Conservation (phyloP, 1,284 basidiomycete genomes). For the Cutaneotrichosporon cavernicola region DNA sequence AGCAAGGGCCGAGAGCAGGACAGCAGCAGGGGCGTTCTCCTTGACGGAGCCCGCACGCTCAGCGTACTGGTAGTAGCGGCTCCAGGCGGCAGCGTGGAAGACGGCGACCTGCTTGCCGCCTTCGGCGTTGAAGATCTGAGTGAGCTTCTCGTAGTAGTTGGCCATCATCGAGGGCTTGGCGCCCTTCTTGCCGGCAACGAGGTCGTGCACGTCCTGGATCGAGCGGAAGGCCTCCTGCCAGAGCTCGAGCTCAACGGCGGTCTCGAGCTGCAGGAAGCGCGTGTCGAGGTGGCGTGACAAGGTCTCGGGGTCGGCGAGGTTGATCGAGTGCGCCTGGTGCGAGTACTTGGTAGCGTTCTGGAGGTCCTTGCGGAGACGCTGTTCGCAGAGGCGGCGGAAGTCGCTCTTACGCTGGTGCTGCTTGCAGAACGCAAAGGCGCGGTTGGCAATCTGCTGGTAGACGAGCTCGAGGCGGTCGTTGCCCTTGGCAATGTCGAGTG, state of each 20-base stretch:
- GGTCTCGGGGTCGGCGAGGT: conserved; percentile 92
- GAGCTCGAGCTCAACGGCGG: conserved; percentile 96
- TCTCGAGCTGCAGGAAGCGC: conserved; percentile 94
- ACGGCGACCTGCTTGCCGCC: conserved; percentile 71
- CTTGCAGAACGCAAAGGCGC: conserved; percentile 96
- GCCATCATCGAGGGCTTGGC: conserved; percentile 96
- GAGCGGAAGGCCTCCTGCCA: conserved; percentile 99
- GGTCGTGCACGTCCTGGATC: conserved; percentile 96
- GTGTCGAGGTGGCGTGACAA: conserved; percentile 97
- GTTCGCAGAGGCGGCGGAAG: conserved; percentile 96
- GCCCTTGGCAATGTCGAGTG: conserved; percentile 94
- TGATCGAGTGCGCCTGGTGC: conserved; percentile 95
- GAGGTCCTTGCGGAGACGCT: conserved; percentile 84
- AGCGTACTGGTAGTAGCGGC: conserved; percentile 65
- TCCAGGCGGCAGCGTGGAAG: conserved; percentile 97
- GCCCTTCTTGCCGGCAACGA: conserved; percentile 78
- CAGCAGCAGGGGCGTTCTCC: conserved; percentile 81
- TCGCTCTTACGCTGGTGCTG: conserved; percentile 94
- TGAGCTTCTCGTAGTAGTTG: conserved; percentile 98
- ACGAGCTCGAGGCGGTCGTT: conserved; percentile 90
- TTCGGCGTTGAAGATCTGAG: conserved; percentile 75
- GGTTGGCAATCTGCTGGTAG: conserved; percentile 95
- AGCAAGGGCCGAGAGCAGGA: conserved; percentile 87
- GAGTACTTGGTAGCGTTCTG: conserved; percentile 94
- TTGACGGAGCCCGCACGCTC: conserved; percentile 66